Evolutionary conservation across 768 basidiomycete species (phyloP), one percentile per base, ranked within the genome.

Genomic region (Kwoniella dendrophila): DNA sequence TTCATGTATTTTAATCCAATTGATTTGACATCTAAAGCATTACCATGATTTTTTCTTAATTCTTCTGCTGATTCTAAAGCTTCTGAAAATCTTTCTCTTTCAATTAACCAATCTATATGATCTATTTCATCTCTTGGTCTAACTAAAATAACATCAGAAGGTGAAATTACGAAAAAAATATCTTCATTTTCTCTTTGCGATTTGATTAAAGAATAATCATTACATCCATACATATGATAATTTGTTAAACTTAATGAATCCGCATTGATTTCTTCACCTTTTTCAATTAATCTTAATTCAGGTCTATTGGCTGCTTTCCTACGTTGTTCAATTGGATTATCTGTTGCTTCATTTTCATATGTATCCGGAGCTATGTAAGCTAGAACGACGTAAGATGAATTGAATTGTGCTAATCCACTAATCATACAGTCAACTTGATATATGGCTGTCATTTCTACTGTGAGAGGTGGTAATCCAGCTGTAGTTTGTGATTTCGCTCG

Each of bases 341-440:
- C 84, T 0, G 86, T 85, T 3, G 86, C 87, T 82, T 87, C 85
- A 75, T 91, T 89, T 60, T 88, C 83, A 50, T 82, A 81, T 18
- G 84, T 85, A 69, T 94, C 90, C 3, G 92, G 87, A 0, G 90
- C 85, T 22, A 86, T 85, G 76, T 93, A 97, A 0, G 92, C 90
- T 57, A 98, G 81, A n/a, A 96, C 81, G 56, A 99, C 84, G 78
- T 92, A 91, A 29, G 75, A 52, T 66, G 69, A 18, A 71, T 75
- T 63, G 77, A 92, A 90, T 4, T 90, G 89, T 2, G 88, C 85
- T 58, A 99, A 86, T 22, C 94, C 94, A 1, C 93, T 85, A 40
- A 98, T 86, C 91, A 96, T 94, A 75, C 90, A 92, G 77, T 98
- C 96, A 47, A 98, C 82, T 73, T 92, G 88, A 79, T 97, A 92